Percentiles rank a stretch among this genome's conserved stretches.
Evolutionary conservation across 371 early-diverging fungal genomes (phyloP).

Genomic region (Coemansia sp.): DNA sequence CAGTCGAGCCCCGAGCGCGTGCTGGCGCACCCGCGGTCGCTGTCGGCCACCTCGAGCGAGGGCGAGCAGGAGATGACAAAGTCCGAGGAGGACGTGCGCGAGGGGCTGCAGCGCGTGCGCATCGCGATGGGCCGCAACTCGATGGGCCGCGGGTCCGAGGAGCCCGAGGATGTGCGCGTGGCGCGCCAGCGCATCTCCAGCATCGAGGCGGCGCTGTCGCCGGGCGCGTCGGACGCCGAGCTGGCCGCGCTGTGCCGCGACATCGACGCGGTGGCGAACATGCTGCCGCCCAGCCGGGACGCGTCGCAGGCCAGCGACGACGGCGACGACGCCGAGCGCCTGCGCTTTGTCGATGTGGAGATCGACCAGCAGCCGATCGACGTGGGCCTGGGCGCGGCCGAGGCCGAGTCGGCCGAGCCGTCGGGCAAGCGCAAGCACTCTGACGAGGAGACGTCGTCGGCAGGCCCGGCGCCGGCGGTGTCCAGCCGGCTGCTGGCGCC

Average conservation of each 20-base stretch:
- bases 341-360: constrained; percentile 24
- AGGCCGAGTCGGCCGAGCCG: background rate
- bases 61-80: constrained; percentile 26
- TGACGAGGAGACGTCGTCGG: constrained; percentile 16
- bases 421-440: constrained; percentile 45
- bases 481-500: constrained; percentile 13
- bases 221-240: constrained; percentile 13
- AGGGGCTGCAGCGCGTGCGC: constrained; percentile 36
- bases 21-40: constrained; percentile 4
- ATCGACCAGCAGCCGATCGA: constrained; percentile 36
- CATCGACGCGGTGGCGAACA: constrained; percentile 30
- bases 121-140: constrained; percentile 25
- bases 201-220: constrained; percentile 20
- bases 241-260: constrained; percentile 28
- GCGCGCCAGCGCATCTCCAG: constrained; percentile 15
- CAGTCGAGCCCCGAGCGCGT: constrained; percentile 26
- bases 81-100: constrained; percentile 41
- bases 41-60: constrained; percentile 26
- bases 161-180: constrained; percentile 2
- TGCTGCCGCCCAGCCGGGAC: constrained; percentile 30
- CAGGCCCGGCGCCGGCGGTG: background rate
- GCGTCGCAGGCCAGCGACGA: constrained; percentile 4
- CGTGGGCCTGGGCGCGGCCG: constrained; percentile 8
- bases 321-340: background rate
- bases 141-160: constrained; percentile 1